Conservation (phyloP, 1,139 yeast species). For the Hansenula sp. region DNA sequence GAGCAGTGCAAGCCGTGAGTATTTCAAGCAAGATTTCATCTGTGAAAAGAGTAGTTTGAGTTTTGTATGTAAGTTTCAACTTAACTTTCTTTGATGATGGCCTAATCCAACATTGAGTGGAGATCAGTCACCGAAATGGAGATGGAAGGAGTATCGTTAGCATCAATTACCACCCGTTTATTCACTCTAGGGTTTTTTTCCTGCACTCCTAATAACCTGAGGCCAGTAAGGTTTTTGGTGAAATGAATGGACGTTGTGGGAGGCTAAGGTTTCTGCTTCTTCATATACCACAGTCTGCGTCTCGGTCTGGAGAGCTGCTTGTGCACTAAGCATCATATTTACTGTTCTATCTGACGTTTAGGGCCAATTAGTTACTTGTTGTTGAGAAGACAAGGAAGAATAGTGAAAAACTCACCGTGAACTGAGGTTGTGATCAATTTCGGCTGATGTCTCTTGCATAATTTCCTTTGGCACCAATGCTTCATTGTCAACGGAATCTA, state of each 20-base stretch:
- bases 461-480: too few relatives aligned
- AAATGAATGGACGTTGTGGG: neutral
- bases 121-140: too few relatives aligned
- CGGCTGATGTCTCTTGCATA: constrained; percentile 5
- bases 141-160: neutral
- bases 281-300: neutral
- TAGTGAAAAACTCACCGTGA: constrained; percentile 6
- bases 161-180: neutral
- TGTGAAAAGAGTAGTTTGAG: too few relatives aligned
- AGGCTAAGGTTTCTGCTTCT: neutral
- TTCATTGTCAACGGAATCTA: neutral
- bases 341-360: neutral
- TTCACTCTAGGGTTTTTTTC: neutral
- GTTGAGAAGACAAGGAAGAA: too few relatives aligned
- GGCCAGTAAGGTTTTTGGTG: constrained; percentile 1
- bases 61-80: too few relatives aligned
- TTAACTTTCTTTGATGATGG: too few relatives aligned
- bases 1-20: too few relatives aligned
- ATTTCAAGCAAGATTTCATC: too few relatives aligned
- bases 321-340: neutral
- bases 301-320: neutral
- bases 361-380: too few relatives aligned
- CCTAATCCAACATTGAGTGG: too few relatives aligned
- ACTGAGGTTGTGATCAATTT: constrained; percentile 5
- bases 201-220: neutral